A percentile compares a stretch with the other conserved stretches of the same genome.
Conservation (phyloP, 345 rosid genomes). For the Raphanus sativus region DNA sequence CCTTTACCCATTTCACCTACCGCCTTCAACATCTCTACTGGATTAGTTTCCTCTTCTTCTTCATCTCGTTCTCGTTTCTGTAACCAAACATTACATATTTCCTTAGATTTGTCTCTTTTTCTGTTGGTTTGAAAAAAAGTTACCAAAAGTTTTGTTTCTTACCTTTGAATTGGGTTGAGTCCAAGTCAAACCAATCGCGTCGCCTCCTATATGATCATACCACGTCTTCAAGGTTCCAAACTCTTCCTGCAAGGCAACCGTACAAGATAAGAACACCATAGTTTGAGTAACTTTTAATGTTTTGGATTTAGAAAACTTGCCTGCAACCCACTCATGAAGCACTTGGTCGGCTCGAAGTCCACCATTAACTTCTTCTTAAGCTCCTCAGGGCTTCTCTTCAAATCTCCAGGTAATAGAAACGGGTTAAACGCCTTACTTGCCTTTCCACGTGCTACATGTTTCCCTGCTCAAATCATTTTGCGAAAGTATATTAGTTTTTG, state of each 20-base stretch:
- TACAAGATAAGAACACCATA: slow-evolving; percentile 10
- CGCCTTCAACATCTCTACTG: slow-evolving; percentile 51
- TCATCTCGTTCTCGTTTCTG: slow-evolving; percentile 75
- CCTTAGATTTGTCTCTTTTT: neutral
- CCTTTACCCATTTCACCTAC: slow-evolving; percentile 84
- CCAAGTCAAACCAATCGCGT: slow-evolving; percentile 86
- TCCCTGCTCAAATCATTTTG: slow-evolving; percentile 49
- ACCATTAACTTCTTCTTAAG: slow-evolving; percentile 62
- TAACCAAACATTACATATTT: slow-evolving; percentile 22
- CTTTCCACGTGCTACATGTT: slow-evolving; percentile 63
- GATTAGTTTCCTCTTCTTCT: slow-evolving; percentile 44
- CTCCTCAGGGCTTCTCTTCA: slow-evolving; percentile 57
- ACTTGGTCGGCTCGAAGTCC: slow-evolving; percentile 71
- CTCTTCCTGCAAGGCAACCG: slow-evolving; percentile 51
- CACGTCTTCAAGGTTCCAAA: slow-evolving; percentile 62
- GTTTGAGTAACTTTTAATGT: neutral
- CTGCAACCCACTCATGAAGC: slow-evolving; percentile 66
- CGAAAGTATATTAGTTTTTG: neutral
- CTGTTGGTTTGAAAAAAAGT: neutral
- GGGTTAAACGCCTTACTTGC: slow-evolving; percentile 66
- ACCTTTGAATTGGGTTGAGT: slow-evolving; percentile 62
- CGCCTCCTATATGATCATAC: slow-evolving; percentile 89
- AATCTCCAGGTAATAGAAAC: slow-evolving; percentile 52
- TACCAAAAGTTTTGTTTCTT: too few relatives aligned
- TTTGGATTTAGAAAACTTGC: slow-evolving; percentile 39